Percentiles rank a stretch among this genome's conserved stretches.
These are phyloP conservation scores for Inonotus hispidus DNA, from an alignment of 1,284 basidiomycete species.

Conservation along the genomic window DNA sequence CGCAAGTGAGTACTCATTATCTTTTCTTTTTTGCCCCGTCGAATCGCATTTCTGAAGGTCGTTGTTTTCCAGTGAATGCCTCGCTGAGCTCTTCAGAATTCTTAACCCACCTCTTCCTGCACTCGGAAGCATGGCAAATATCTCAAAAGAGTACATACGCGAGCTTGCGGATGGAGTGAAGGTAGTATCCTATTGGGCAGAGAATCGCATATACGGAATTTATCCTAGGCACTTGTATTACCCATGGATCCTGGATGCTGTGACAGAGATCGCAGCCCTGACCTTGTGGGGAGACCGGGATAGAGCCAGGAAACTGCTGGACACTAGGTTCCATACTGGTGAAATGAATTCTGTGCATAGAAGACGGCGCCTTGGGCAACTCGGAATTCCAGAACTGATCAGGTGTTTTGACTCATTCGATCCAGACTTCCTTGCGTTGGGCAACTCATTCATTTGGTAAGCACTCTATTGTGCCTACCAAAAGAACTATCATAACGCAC, in stretches of 20 bases:
- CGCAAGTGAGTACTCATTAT: neutral
- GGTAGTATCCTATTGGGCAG: neutral
- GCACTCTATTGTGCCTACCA: neutral
- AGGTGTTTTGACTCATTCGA: neutral
- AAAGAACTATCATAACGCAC: neutral
- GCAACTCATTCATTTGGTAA: slow-evolving; percentile 9
- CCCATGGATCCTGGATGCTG: neutral
- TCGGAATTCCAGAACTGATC: neutral
- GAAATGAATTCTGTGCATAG: neutral
- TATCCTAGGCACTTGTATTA: neutral
- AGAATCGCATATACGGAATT: slow-evolving; percentile 2
- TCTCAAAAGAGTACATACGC: neutral
- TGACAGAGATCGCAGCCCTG: neutral
- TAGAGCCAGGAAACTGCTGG: neutral
- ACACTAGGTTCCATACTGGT: neutral
- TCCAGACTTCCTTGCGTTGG: neutral
- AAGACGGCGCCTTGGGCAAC: neutral
- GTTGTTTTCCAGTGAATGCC: slow-evolving; percentile 8
- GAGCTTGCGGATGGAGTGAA: neutral
- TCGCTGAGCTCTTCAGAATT: slow-evolving; percentile 2
- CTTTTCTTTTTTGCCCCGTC: neutral
- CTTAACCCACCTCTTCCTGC: slow-evolving; percentile 3
- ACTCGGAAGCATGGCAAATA: slow-evolving; percentile 6
- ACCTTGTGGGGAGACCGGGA: neutral
- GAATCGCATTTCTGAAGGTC: neutral